Base-by-base conservation (phyloP, 495 filamentous ascomycete species). In the Penicillium coprophilum region DNA sequence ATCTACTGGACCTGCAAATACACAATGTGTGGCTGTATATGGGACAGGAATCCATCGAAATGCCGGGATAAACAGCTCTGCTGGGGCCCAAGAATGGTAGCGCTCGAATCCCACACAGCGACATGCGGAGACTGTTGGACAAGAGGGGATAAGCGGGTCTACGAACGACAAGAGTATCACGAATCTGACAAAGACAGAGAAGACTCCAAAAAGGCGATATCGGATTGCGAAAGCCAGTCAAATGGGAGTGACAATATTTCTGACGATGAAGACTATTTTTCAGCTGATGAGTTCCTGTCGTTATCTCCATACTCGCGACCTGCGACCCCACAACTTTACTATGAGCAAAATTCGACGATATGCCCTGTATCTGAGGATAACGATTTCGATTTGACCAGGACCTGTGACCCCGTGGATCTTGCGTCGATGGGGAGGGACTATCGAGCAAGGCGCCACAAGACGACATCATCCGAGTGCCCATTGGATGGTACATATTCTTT, bases 21-120 rank as follows among this genome's bases (percentile, higher is more conserved):
- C 34, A 59, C 55, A 28, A n/a, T 64, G 10, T 70, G 67, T 21
- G 65, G 65, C 21, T 68, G 58, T 31, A 66, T 64, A n/a, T 60
- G 28, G 49, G 59, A 53, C 9, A 43, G 36, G 20, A 30, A 31
- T 19, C 38, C 34, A 8, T 34, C 32, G 2, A 17, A 19, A 43
- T 67, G 62, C 46, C n/a, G 11, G 0, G 23, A 38, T 0, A 30
- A 48, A 1, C 11, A 32, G 0, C 10, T 41, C 9, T 69, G 66
- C 44, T 30, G 17, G 15, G 61, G 58, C 11, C 30, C 15, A 6
- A 28, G 34, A 20, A 53, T 64, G 43, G 28, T 56, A 3, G 38
- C 41, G 15, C 19, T 59, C 17, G 23, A 65, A 15, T 53, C 39
- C 2, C 23, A 55, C 12, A 23, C 47, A 20, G 51, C 60, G 19